A percentile compares a stretch with the other conserved stretches of the same genome.
Conservation (phyloP, 129 eudicot species). For the Lactuca saligna region DNA sequence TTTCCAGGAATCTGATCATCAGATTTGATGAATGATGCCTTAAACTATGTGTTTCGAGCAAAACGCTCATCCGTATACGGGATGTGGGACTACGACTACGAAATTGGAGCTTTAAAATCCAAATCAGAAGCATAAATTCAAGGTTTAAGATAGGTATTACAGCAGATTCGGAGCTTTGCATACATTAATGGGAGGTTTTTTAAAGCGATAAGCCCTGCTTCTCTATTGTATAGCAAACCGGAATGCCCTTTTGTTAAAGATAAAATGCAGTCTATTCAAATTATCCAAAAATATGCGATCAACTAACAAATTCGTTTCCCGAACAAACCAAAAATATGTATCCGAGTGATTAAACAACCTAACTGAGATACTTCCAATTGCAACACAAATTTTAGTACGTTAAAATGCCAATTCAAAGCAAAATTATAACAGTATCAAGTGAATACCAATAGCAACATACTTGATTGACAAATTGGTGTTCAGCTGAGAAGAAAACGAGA, state of each 20-base stretch:
- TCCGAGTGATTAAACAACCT: slow-evolving; percentile 1
- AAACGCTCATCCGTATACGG: neutral
- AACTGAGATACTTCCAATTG: neutral
- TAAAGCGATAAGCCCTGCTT: neutral
- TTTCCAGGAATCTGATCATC: slow-evolving; percentile 4
- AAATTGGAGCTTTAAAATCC: neutral
- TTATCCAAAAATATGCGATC: neutral
- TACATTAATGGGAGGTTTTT: no score
- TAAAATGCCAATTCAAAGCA: neutral
- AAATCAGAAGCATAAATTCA: neutral
- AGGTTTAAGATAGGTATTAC: neutral
- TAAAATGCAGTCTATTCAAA: neutral
- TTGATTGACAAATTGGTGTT: slow-evolving; percentile 16
- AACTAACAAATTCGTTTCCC: slow-evolving; percentile 1
- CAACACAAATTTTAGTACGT: neutral
- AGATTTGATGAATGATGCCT: slow-evolving; percentile 2
- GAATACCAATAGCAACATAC: slow-evolving; percentile 3
- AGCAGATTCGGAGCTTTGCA: no score
- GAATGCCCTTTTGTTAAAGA: neutral
- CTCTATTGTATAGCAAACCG: neutral
- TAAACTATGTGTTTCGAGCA: neutral
- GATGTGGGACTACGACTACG: neutral
- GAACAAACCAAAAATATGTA: neutral
- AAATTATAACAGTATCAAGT: neutral
- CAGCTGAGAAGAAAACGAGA: slow-evolving; percentile 11